Conservation (phyloP, 169 alveolate species). For the Besnoitia besnoiti region DNA sequence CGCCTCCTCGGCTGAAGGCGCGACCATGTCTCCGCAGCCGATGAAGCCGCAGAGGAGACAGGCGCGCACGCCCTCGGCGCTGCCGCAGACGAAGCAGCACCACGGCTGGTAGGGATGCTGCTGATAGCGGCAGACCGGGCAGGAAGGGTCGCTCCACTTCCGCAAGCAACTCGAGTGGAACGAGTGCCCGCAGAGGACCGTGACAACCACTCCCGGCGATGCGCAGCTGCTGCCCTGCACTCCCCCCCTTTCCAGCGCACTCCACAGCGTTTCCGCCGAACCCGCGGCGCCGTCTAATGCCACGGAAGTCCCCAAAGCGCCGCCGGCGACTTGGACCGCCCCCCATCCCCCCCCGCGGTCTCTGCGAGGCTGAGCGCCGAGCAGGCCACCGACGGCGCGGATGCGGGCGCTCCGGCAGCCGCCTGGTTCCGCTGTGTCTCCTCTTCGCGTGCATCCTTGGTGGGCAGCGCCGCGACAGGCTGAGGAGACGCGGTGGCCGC, state of each 20-base stretch:
- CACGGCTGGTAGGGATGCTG: slow-evolving; percentile 74
- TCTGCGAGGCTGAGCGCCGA: too few species aligned
- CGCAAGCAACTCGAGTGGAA: slow-evolving; percentile 71
- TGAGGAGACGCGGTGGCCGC: not conserved
- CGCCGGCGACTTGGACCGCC: too few species aligned
- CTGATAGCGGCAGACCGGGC: slow-evolving; percentile 79
- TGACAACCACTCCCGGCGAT: slow-evolving; percentile 51
- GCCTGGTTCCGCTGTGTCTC: not conserved
- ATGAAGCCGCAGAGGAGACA: slow-evolving; percentile 72
- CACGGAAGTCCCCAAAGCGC: too few species aligned
- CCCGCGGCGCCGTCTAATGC: too few species aligned
- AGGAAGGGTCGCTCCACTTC: slow-evolving; percentile 75
- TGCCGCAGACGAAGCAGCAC: slow-evolving; percentile 70
- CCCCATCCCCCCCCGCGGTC: too few species aligned
- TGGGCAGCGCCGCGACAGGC: not conserved
- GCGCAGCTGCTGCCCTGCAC: not conserved
- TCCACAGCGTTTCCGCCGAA: not conserved
- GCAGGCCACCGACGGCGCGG: too few species aligned
- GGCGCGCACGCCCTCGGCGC: slow-evolving; percentile 49
- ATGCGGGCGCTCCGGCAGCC: too few species aligned
- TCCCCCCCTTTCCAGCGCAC: too few species aligned
- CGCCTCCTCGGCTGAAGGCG: not conserved
- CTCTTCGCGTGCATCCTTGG: not conserved
- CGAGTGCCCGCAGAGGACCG: slow-evolving; percentile 71
- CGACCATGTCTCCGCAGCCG: slow-evolving; percentile 64